Percentiles rank a stretch among this genome's conserved stretches.
These are phyloP conservation scores for Colletotrichum destructivum DNA, from an alignment of 2,329 filamentous ascomycete species.

Conservation along the genomic window DNA sequence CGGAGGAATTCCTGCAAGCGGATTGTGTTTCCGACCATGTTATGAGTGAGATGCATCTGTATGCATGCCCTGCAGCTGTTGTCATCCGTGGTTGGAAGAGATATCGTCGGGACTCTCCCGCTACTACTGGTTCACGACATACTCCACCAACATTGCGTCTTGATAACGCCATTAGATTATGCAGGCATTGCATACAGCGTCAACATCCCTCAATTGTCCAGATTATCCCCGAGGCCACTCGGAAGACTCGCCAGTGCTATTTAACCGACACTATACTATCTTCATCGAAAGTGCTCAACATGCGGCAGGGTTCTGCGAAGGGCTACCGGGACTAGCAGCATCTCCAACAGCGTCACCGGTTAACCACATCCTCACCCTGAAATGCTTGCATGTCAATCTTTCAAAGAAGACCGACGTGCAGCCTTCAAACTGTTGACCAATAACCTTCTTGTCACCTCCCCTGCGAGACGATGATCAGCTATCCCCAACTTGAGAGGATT, in stretches of 20 bases:
- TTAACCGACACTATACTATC: slow-evolving; percentile 17
- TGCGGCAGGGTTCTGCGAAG: not conserved
- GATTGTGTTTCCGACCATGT: not conserved
- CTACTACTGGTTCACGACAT: slow-evolving; percentile 27
- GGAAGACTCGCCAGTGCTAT: not conserved
- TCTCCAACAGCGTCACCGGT: slow-evolving; percentile 2
- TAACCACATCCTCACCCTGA: not conserved
- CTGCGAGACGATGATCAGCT: slow-evolving; percentile 6
- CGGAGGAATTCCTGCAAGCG: not conserved
- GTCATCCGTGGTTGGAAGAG: not conserved
- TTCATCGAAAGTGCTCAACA: not conserved
- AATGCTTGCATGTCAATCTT: not conserved
- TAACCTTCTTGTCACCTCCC: not conserved
- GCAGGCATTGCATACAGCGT: slow-evolving; percentile 11
- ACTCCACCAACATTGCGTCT: slow-evolving; percentile 32
- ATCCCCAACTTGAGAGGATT: not conserved
- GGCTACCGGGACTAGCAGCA: not conserved
- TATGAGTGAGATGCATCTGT: not conserved
- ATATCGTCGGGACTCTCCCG: slow-evolving; percentile 1
- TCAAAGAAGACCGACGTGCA: not conserved
- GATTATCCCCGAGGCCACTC: slow-evolving; percentile 4
- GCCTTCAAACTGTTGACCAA: not conserved
- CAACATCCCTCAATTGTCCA: slow-evolving; percentile 7
- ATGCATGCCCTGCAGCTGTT: not conserved
- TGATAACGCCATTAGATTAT: slow-evolving; percentile 36